Percentiles rank a stretch among this genome's conserved stretches.
phyloP scores from a whole-genome alignment of 1,284 basidiomycete species.

The Irpex sp. region DNA sequence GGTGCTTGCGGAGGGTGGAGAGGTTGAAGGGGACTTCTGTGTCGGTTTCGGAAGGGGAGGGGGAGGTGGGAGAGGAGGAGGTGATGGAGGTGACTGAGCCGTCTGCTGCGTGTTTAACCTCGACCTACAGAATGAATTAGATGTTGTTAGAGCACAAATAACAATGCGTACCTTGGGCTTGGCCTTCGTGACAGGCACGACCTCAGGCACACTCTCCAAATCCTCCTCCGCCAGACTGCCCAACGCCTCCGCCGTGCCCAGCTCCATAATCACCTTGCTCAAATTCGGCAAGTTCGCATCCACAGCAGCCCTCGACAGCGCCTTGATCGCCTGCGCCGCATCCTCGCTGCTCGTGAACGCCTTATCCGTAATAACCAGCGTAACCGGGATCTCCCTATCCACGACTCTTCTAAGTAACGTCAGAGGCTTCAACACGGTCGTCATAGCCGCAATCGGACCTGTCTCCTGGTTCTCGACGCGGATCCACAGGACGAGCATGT shows the following conservation, averaged over 20 bases:
- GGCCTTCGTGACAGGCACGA: conserved; percentile 40
- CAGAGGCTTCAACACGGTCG: conserved; percentile 26
- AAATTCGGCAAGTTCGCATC: conserved; percentile 48
- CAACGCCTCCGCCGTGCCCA: conserved; percentile 47
- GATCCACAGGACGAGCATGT: conserved; percentile 55
- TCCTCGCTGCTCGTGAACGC: conserved; percentile 48
- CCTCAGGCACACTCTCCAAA: conserved; percentile 51
- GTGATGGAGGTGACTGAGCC: conserved; percentile 1
- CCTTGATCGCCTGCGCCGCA: conserved; percentile 47
- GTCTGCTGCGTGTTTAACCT: conserved; percentile 17
- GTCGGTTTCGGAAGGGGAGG: conserved; percentile 15
- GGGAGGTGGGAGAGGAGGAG: too few species aligned
- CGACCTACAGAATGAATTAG: conserved; percentile 12
- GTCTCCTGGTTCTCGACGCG: conserved; percentile 36
- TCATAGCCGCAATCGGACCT: conserved; percentile 15
- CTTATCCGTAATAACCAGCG: conserved; percentile 53
- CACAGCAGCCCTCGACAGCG: conserved; percentile 56
- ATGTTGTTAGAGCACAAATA: background rate
- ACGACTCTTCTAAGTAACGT: conserved; percentile 44
- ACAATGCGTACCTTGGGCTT: conserved; percentile 23
- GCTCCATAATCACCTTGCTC: conserved; percentile 44
- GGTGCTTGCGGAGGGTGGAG: conserved; percentile 59
- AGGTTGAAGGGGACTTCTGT: conserved; percentile 68
- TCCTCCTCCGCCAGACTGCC: conserved; percentile 38
- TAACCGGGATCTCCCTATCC: conserved; percentile 44